phyloP scores from a whole-genome alignment of 2,329 filamentous ascomycete genomes.

The Penicillium thymicola region DNA sequence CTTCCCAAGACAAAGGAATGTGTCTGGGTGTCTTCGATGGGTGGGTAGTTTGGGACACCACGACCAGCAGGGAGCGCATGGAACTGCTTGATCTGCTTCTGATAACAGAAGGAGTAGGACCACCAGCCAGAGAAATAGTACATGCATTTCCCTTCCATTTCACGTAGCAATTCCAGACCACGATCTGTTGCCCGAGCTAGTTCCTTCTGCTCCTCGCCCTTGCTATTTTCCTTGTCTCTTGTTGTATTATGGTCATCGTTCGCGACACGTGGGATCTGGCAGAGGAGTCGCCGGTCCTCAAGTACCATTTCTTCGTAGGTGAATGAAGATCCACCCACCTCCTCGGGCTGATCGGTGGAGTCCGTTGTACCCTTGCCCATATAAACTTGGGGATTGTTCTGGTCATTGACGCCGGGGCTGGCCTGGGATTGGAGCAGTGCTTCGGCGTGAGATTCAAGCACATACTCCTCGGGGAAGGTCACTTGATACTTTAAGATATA shows the following conservation, averaged over 20 bases:
- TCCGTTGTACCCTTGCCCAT: slow-evolving; percentile 39
- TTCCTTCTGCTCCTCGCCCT: slow-evolving; percentile 76
- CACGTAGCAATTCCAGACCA: slow-evolving; percentile 75
- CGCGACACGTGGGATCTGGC: slow-evolving; percentile 71
- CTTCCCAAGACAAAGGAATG: slow-evolving; percentile 74
- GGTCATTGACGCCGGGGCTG: slow-evolving; percentile 15
- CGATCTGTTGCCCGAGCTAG: slow-evolving; percentile 70
- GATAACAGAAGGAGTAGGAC: slow-evolving; percentile 94
- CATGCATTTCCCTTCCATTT: slow-evolving; percentile 75
- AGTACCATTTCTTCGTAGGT: slow-evolving; percentile 73
- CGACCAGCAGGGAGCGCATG: slow-evolving; percentile 73
- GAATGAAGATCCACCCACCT: slow-evolving; percentile 11
- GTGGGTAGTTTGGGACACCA: slow-evolving; percentile 65
- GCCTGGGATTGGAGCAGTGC: slow-evolving; percentile 48
- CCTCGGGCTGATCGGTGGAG: slow-evolving; percentile 54
- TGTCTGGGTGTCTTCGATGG: slow-evolving; percentile 71
- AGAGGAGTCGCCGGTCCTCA: slow-evolving; percentile 71
- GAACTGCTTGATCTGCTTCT: slow-evolving; percentile 82
- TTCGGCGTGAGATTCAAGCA: slow-evolving; percentile 67
- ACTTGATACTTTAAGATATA: slow-evolving; percentile 66
- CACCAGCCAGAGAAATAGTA: slow-evolving; percentile 89
- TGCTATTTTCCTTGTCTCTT: slow-evolving; percentile 52
- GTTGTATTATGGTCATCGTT: slow-evolving; percentile 62
- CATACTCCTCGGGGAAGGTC: slow-evolving; percentile 67
- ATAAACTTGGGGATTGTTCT: slow-evolving; percentile 28